These are phyloP conservation scores for Citeromyces siamensis DNA, from an alignment of 1,139 yeast genomes.

Conservation along the genomic window DNA sequence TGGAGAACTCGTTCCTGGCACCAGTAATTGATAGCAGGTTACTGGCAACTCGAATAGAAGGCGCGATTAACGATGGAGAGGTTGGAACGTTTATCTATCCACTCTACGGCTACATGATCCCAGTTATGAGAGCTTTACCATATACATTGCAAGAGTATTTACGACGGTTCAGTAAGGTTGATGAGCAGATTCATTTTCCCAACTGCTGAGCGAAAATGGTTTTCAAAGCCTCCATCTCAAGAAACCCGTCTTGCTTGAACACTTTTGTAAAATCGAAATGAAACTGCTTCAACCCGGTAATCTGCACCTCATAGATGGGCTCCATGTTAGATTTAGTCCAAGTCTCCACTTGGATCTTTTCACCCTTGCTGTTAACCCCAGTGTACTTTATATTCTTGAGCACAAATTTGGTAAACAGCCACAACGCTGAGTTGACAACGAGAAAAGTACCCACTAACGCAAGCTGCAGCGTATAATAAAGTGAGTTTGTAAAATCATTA, in stretches of 20 bases:
- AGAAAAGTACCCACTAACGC: conserved; percentile 37
- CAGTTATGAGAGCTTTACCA: conserved; percentile 42
- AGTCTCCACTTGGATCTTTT: conserved; percentile 25
- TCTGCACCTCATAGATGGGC: conserved; percentile 28
- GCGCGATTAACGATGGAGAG: conserved; percentile 30
- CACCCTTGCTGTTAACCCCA: conserved; percentile 29
- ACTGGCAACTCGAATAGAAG: conserved; percentile 31
- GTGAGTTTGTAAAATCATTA: conserved; percentile 26
- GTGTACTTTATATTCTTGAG: conserved; percentile 48
- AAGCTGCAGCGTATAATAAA: conserved; percentile 21
- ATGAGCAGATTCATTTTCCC: conserved; percentile 14
- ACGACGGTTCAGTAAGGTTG: conserved; percentile 44
- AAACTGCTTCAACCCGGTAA: conserved; percentile 13
- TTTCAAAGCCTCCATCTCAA: conserved; percentile 26
- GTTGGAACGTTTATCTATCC: conserved; percentile 46
- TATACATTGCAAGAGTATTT: conserved; percentile 28
- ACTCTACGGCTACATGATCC: conserved; percentile 45
- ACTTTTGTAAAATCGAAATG: conserved; percentile 27
- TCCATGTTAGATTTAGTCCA: conserved; percentile 26
- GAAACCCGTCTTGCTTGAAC: conserved; percentile 34
- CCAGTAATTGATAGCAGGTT: conserved; percentile 36
- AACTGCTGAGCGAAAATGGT: conserved; percentile 16
- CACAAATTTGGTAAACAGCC: conserved; percentile 32
- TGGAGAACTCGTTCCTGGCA: conserved; percentile 47
- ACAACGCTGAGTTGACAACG: conserved; percentile 32